phyloP scores from a whole-genome alignment of 2,329 filamentous ascomycete genomes.

The Fusarium pilosicola region DNA sequence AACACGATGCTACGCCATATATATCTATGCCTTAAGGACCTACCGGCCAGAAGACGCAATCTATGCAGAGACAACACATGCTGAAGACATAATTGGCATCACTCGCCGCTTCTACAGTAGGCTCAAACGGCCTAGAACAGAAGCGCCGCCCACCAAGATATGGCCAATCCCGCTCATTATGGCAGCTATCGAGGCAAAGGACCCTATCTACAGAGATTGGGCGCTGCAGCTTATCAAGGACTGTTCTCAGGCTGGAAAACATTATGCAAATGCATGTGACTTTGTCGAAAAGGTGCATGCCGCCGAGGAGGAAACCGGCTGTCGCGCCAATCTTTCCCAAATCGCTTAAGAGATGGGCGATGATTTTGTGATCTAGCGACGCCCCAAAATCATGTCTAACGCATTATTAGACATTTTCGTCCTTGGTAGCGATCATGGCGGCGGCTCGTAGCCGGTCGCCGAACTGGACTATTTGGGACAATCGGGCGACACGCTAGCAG shows the following conservation, averaged over 20 bases:
- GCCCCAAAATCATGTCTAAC: no score
- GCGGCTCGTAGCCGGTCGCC: no score
- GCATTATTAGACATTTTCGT: neutral
- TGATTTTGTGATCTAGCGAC: neutral
- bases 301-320: neutral
- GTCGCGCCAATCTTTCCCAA: neutral
- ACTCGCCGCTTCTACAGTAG: neutral
- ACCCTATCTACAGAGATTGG: neutral
- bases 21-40: neutral
- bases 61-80: accelerated
- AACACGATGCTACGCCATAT: no score
- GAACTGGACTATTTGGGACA: neutral
- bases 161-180: neutral
- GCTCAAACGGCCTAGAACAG: accelerated
- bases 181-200: neutral
- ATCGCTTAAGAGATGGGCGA: neutral
- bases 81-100: neutral
- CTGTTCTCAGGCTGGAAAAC: accelerated
- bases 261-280: neutral
- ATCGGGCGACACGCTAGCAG: neutral
- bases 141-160: neutral
- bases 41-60: accelerated
- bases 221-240: neutral
- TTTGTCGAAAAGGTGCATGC: neutral
- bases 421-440: accelerated